A percentile compares a stretch with the other conserved stretches of the same genome.
These are phyloP conservation scores for Porphyrellus sp. DNA, from an alignment of 1,284 basidiomycete genomes.

Conservation along the genomic window DNA sequence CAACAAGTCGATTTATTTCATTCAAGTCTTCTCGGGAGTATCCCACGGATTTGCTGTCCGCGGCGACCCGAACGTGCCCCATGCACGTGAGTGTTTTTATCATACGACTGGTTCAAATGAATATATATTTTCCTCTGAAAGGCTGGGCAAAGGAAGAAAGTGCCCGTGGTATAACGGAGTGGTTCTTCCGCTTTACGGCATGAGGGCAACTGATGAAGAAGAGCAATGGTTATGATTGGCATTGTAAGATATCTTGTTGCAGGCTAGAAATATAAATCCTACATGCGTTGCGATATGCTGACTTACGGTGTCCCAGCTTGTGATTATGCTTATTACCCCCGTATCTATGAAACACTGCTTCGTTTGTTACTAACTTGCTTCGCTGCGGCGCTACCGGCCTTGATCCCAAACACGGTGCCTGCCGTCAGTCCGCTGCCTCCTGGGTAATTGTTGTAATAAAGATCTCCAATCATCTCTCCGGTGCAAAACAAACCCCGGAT, in stretches of 20 bases:
- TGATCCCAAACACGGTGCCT: constrained; percentile 64
- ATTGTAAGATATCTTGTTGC: constrained; percentile 3
- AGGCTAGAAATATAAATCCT: not conserved
- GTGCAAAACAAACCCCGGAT: constrained; percentile 60
- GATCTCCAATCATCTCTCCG: constrained; percentile 63
- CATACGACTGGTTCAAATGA: not conserved
- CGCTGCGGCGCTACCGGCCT: constrained; percentile 51
- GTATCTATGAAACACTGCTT: not conserved
- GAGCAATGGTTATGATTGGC: not conserved
- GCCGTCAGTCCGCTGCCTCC: constrained; percentile 66
- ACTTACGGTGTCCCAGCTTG: not conserved
- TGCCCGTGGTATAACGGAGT: constrained; percentile 18
- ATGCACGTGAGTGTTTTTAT: constrained; percentile 27
- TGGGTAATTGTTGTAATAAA: constrained; percentile 64
- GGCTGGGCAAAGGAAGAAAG: constrained; percentile 26
- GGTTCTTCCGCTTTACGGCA: constrained; percentile 16
- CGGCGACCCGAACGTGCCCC: constrained; percentile 18
- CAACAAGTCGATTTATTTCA: constrained; percentile 23
- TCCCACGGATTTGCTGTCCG: constrained; percentile 35
- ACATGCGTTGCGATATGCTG: not conserved
- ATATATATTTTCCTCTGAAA: not conserved
- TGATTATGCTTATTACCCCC: not conserved
- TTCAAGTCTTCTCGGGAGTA: constrained; percentile 34
- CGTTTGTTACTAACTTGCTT: constrained; percentile 9
- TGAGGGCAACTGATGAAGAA: not conserved